phyloP scores from a whole-genome alignment of 805 yeast species.

The Candida michaelii region DNA sequence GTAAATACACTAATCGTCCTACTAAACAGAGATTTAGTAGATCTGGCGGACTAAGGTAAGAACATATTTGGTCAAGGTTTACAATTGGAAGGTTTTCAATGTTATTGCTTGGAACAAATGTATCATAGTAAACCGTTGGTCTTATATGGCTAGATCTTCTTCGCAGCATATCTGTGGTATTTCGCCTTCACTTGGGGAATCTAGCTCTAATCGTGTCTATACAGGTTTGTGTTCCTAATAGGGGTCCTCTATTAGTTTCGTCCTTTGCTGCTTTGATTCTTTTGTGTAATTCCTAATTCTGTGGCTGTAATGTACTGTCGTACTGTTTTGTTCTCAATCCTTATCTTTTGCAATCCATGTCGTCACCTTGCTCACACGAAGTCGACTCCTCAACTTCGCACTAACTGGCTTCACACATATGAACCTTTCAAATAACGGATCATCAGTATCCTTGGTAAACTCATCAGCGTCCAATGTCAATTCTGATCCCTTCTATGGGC shows the following conservation, averaged over 20 bases:
- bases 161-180: conserved; percentile 7
- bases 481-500: conserved; percentile 50
- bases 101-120: conserved; percentile 2
- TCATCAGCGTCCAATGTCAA: conserved; percentile 16
- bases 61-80: conserved; percentile 20
- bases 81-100: conserved; percentile 23
- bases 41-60: conserved; percentile 20
- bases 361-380: too few relatives aligned
- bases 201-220: too few relatives aligned
- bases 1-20: conserved; percentile 24
- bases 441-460: conserved; percentile 14
- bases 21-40: conserved; percentile 22
- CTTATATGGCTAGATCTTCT: conserved; percentile 16
- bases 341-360: not conserved
- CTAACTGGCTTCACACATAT: not conserved
- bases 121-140: conserved; percentile 13
- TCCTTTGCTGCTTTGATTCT: too few relatives aligned
- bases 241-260: too few relatives aligned
- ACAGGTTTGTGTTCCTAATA: too few relatives aligned
- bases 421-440: conserved; percentile 11
- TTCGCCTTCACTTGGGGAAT: too few relatives aligned
- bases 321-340: not conserved
- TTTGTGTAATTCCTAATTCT: too few relatives aligned
- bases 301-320: too few relatives aligned
- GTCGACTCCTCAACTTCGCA: not conserved